Evolutionary conservation across 441 rosid species (phyloP), one percentile per base, ranked within the genome.

Genomic region (Manihot esculenta): DNA sequence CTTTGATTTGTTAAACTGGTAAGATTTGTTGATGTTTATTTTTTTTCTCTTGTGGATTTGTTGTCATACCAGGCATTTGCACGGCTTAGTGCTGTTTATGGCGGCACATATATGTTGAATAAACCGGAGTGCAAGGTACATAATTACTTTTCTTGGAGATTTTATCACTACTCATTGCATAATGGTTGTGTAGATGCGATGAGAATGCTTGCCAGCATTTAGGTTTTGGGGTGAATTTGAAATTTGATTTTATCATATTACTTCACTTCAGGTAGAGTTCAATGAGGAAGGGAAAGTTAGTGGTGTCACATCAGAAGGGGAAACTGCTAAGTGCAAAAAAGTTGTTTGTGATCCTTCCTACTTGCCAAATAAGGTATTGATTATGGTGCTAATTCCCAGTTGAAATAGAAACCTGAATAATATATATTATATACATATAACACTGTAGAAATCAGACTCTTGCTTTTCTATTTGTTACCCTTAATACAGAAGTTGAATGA

Each of bases 221-320:
- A n/a, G 33, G 3, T 55, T 38, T 66, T 62, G 11, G 41, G 3
- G 18, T 64, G 45, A 23, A 48, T 48, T 33, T 33, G 3, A 26
- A 35, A 42, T 24, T 53, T 60, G 10, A 68, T 63, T 47, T 66
- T 27, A 21, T 68, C 33, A 44, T 73, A 65, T 70, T 74, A 61
- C 55, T 72, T 30, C 70, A 44, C 72, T 75, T 24, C 79, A 92
- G 97, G 97, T 90, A 30, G 95, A 89, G 81, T 92, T 86, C 10
- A 75, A 92, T n/a, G 92, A 83, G 42, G 94, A 87, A 80, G 94
- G 98, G 60, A 78, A 86, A 81, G 98, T 78, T 66, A 2, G 30
- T 45, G 97, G 96, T 76, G 96, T 92, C 64, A 90, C 94, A n/a
- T 92, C 97, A 17, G 97, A 90, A 81, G 94, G 96, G 55, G 98